Evolutionary conservation across 495 filamentous ascomycete genomes (phyloP).

Genomic region (Opeltia flavorubescens): DNA sequence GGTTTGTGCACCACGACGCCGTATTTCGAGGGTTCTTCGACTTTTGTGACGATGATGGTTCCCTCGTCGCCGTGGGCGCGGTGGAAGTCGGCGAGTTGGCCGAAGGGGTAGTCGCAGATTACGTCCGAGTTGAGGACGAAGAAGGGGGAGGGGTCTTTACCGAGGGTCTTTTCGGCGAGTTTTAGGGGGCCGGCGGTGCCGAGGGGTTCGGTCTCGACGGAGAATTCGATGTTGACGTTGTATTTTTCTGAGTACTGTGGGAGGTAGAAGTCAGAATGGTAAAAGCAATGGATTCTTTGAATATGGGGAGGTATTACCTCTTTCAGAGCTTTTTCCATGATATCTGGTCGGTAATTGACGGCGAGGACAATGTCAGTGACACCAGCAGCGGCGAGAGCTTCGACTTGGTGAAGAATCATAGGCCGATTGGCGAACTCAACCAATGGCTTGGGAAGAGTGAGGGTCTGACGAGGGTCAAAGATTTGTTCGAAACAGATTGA

Average conservation of each 20-base stretch:
- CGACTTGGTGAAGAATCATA: slow-evolving; percentile 98
- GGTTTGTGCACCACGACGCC: slow-evolving; percentile 98
- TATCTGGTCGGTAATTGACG: slow-evolving; percentile 96
- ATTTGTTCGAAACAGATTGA: neutral
- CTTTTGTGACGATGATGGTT: slow-evolving; percentile 98
- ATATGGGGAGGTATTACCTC: slow-evolving; percentile 30
- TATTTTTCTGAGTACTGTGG: slow-evolving; percentile 78
- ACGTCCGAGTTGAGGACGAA: slow-evolving; percentile 99
- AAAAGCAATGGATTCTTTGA: neutral
- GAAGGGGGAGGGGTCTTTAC: slow-evolving; percentile 86
- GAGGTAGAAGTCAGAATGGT: neutral
- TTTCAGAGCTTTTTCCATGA: slow-evolving; percentile 71
- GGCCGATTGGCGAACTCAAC: slow-evolving; percentile 97
- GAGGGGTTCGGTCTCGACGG: slow-evolving; percentile 86
- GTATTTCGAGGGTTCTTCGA: slow-evolving; percentile 98
- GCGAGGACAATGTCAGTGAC: slow-evolving; percentile 97
- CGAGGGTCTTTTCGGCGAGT: slow-evolving; percentile 84
- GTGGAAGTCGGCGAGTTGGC: slow-evolving; percentile 76
- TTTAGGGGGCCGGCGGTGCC: slow-evolving; percentile 95
- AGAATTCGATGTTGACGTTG: slow-evolving; percentile 89
- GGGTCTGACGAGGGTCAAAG: slow-evolving; percentile 45
- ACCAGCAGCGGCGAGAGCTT: slow-evolving; percentile 84
- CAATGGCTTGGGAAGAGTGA: slow-evolving; percentile 92
- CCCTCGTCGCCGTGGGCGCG: slow-evolving; percentile 85
- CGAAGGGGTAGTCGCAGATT: slow-evolving; percentile 96